Base-by-base conservation (phyloP, 2,329 filamentous ascomycete species). In the Phaeomoniella chlamydospora region DNA sequence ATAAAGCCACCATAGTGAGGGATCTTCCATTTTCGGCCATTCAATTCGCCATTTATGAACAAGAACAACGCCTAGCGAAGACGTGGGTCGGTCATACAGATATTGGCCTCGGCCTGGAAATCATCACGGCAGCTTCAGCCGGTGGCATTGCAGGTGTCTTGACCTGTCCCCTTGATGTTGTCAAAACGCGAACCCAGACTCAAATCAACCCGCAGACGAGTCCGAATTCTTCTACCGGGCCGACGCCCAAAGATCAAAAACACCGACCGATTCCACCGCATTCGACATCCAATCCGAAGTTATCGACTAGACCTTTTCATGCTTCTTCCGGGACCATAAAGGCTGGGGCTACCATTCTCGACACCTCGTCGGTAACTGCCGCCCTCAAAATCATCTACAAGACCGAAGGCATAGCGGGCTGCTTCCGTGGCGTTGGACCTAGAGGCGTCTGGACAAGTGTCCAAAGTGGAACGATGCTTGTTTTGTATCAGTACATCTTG, bases 11-110 rank as follows among this genome's bases (percentile, higher is more conserved):
- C 0, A 74, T 98, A 3, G 90, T 83, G 61, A 80, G 90, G 39
- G 90, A 98, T 50, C 69, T 98, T 15, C 90, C 90, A 2, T 98
- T 94, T 54, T 96, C 88, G 0, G 90, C 90, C 1, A 63, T 98
- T 9, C 90, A 98, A 53, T 96, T 98, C 58, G 88, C 92, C 50
- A 94, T 98, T 55, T 98, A 94, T 65, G 90, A 98, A 58, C 84
- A 96, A 57, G 87, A 87, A 53, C 83, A 87, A 49, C 74, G 69
- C 32, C 73, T 84, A 68, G 87, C 90, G 1, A 80, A 80, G 50
- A 58, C 74, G 36, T 92, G 80, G 68, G 77, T 81, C 51, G 74
- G 80, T 19, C 80, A 77, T 42, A 73, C 79, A 39, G 84, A 94
- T 39, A 92, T 98, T 36, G 90, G 90, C 1, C 60, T 92, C 19